Base-by-base conservation (phyloP, 352 stramenopile genomes). In the Globisporangium echinulatum region DNA sequence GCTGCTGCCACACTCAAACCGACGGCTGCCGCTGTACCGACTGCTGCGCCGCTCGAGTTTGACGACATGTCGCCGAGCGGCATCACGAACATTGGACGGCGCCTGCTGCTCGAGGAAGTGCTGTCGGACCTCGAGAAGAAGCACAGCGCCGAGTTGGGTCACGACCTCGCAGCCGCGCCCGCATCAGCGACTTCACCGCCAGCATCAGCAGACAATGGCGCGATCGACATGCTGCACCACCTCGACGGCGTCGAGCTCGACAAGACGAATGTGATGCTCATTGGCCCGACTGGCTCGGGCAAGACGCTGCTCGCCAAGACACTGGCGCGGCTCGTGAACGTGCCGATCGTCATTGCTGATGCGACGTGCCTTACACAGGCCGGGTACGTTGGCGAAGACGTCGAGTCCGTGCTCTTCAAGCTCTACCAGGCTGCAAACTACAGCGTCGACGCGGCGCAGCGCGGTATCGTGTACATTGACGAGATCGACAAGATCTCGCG, bases 401-500 rank as follows among this genome's bases (percentile, higher is more conserved):
- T 99, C 3, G 97, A 99, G 77, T 97, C 90, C 44, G 94, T 99
- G 56, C 72, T 99, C 53, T 97, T 97, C 74, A 99, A 98, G 74
- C 69, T 99, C 42, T 99, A 99, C 74, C 79, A 98, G 57, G 96
- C 97, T 61, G 92, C 92, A 68, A 97, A 97, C 58, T 96, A 97
- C 69, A 96, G 99, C 69, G 70, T 99, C 47, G 94, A 98, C 64
- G 78, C 85, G 33, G 96, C 94, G 57, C 92, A 99, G 77, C 84
- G 88, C 59, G 97, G 97, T 46, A 99, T 99, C 64, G 96, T 93
- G 36, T 99, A 99, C 76, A 97, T 99, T 67, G 97, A 99, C 65
- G 96, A 99, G 71, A 98, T 98, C 58, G 97, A 99, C 81, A 99
- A 99, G 74, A 98, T 98, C 68, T 89, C 87, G 39, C 79, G 85